phyloP scores from a whole-genome alignment of 139 green algal genomes.

The Chlamydomonas applanata region DNA sequence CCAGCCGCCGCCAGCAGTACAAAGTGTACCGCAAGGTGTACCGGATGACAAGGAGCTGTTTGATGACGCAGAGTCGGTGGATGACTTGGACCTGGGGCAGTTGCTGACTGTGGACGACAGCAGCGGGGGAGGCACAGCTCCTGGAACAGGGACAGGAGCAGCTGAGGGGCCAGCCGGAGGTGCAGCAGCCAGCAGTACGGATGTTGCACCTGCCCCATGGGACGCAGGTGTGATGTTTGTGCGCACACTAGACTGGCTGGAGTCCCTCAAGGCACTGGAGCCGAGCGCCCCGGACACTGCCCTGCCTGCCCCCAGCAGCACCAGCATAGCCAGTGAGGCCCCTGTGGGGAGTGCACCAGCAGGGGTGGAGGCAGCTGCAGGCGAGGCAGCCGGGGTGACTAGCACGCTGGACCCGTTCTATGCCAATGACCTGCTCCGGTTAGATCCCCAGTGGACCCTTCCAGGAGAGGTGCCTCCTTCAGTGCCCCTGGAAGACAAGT shows the following conservation, averaged over 20 bases:
- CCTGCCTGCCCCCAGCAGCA: too few species aligned
- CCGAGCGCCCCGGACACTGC: too few species aligned
- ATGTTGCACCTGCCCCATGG: slow-evolving; percentile 23
- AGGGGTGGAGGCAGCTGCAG: not conserved
- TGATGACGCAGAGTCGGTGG: slow-evolving; percentile 49
- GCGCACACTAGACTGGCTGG: slow-evolving; percentile 53
- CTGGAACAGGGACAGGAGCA: too few species aligned
- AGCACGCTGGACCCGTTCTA: slow-evolving; percentile 3
- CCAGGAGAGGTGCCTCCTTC: slow-evolving; percentile 24
- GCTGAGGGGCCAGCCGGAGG: not conserved
- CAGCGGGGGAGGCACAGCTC: not conserved
- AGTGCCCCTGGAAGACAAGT: slow-evolving; percentile 36
- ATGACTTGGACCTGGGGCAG: slow-evolving; percentile 6
- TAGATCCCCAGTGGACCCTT: not conserved
- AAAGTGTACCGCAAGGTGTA: not conserved
- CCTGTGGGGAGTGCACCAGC: too few species aligned
- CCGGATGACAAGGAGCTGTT: slow-evolving; percentile 38
- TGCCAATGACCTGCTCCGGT: slow-evolving; percentile 10
- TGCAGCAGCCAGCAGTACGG: not conserved
- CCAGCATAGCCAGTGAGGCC: too few species aligned
- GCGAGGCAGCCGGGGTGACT: not conserved
- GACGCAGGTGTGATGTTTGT: slow-evolving; percentile 57
- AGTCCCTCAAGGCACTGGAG: slow-evolving; percentile 22
- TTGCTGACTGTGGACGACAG: not conserved
- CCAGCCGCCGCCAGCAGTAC: not conserved